Conservation (phyloP, 169 alveolate species). For the Eimeria acervulina region DNA sequence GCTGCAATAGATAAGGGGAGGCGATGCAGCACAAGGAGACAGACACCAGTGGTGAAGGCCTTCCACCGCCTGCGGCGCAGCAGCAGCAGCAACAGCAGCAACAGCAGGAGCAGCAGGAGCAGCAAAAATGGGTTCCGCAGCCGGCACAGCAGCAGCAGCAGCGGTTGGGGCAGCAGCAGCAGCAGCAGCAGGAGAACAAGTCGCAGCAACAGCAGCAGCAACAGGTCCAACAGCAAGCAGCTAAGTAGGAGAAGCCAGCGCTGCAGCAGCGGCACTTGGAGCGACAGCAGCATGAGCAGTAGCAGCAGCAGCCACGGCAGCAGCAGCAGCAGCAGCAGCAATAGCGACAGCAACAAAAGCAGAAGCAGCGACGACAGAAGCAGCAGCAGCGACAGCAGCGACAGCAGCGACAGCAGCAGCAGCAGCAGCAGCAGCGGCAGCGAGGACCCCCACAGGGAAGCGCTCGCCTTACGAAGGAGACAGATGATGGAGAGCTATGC, state of each 20-base stretch:
- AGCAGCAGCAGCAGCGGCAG: slow-evolving; percentile 7
- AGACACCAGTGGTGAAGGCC: slow-evolving; percentile 27
- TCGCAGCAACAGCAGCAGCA: slow-evolving; percentile 7
- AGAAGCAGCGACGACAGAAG: neutral
- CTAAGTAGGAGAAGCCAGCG: neutral
- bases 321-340: neutral
- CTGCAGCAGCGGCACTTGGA: neutral
- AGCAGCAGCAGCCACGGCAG: slow-evolving; percentile 8
- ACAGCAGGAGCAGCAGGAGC: slow-evolving; percentile 15
- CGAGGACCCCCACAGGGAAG: neutral
- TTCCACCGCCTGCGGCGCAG: neutral
- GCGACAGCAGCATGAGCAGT: neutral
- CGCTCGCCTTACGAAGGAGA: neutral
- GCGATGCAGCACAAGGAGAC: neutral
- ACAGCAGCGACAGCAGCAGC: slow-evolving; percentile 33
- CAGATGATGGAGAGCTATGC: neutral
- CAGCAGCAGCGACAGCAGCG: slow-evolving; percentile 18
- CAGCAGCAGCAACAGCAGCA: neutral
- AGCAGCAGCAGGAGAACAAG: neutral
- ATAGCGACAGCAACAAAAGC: neutral
- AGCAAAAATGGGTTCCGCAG: neutral
- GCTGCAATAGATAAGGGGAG: neutral
- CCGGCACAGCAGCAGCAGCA: neutral
- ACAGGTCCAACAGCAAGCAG: neutral
- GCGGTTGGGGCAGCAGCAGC: neutral